Evolutionary conservation across 164 flowering plant genomes (phyloP).

Genomic region (Umbellularia californica): DNA sequence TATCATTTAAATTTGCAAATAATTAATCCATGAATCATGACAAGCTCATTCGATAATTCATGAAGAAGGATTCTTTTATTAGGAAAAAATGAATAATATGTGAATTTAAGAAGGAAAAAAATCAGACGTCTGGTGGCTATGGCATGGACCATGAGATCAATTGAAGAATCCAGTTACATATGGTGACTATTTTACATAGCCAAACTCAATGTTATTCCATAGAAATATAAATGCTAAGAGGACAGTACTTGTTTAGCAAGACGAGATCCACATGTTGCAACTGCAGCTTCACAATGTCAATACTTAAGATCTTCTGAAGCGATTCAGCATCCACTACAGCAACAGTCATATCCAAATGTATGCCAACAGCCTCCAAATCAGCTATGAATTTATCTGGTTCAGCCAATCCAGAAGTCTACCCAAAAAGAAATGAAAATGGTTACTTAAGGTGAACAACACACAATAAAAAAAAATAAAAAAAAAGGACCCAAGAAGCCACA

Average conservation of each 20-base stretch:
- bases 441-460: no score
- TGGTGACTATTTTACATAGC: not conserved
- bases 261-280: constrained; percentile 17
- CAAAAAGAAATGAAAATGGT: no score
- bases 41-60: not conserved
- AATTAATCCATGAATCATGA: not conserved
- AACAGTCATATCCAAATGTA: constrained; percentile 6
- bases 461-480: no score
- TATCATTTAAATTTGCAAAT: not conserved
- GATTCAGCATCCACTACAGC: constrained; percentile 17
- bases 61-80: not conserved
- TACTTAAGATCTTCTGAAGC: constrained; percentile 10
- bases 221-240: not conserved
- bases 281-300: constrained; percentile 14
- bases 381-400: constrained; percentile 12
- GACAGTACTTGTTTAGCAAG: constrained; percentile 14
- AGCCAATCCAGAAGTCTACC: constrained; percentile 16
- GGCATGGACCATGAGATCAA: not conserved
- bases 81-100: not conserved
- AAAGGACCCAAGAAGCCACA: no score
- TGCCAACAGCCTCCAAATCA: constrained; percentile 13
- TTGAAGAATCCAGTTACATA: no score
- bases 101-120: not conserved
- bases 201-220: not conserved
- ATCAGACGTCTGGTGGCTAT: not conserved